A percentile compares a stretch with the other conserved stretches of the same genome.
These are phyloP conservation scores for Coelastrella sp. DNA, from an alignment of 139 green algal genomes.

Conservation along the genomic window DNA sequence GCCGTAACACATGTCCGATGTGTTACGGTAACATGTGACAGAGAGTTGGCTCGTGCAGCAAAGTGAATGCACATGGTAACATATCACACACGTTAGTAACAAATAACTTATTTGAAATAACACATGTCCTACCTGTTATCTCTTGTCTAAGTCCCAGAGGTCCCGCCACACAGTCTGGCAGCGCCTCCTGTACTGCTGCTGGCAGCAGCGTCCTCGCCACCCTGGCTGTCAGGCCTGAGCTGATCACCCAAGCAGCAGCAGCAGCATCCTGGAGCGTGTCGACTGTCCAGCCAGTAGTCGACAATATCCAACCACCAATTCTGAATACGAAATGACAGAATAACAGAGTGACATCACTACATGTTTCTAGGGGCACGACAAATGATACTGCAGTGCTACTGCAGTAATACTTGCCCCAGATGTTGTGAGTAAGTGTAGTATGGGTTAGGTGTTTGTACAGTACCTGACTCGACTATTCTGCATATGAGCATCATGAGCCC, in stretches of 20 bases:
- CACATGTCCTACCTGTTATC: too few relatives aligned
- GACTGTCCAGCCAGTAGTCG: neutral
- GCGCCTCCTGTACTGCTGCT: neutral
- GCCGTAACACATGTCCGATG: too few relatives aligned
- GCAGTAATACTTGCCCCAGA: too few relatives aligned
- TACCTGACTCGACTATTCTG: too few relatives aligned
- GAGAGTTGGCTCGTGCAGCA: too few relatives aligned
- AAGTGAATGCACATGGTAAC: too few relatives aligned
- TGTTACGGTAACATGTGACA: too few relatives aligned
- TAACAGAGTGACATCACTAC: neutral
- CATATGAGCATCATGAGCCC: too few relatives aligned
- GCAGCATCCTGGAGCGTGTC: neutral
- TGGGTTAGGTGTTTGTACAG: too few relatives aligned
- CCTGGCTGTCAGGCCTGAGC: neutral
- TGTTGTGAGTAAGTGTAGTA: too few relatives aligned
- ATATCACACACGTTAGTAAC: too few relatives aligned
- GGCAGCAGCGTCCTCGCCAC: neutral
- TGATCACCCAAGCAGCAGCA: neutral
- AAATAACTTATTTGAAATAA: too few relatives aligned
- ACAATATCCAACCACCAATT: neutral
- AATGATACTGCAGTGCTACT: neutral
- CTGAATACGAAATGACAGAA: neutral
- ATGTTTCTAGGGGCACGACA: neutral
- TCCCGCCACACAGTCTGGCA: neutral
- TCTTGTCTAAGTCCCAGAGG: neutral